Percentiles rank a stretch among this genome's conserved stretches.
These are phyloP conservation scores for Zasmidium citrigriseum DNA, from an alignment of 2,329 filamentous ascomycete species.

Conservation along the genomic window DNA sequence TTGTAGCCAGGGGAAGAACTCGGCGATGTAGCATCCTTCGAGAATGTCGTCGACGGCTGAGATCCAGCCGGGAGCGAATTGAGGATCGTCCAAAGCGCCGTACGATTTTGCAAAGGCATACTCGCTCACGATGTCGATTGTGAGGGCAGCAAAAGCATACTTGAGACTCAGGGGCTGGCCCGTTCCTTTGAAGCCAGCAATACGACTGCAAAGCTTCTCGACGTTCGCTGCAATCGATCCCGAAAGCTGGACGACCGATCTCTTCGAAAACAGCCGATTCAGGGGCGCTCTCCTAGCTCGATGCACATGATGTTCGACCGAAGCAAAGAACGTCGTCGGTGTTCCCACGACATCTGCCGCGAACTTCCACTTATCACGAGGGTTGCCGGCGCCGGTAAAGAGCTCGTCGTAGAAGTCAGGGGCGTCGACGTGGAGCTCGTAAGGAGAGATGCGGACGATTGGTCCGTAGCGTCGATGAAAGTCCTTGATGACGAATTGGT, in stretches of 20 bases:
- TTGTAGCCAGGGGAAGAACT: neutral
- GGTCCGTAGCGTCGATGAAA: slow-evolving; percentile 25
- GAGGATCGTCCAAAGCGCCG: neutral
- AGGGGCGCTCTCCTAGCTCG: neutral
- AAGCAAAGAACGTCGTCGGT: neutral
- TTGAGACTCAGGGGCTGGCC: neutral
- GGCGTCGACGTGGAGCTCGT: slow-evolving; percentile 39
- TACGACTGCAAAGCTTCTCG: slow-evolving; percentile 2
- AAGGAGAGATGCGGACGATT: slow-evolving; percentile 39
- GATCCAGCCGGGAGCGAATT: neutral
- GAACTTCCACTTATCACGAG: neutral
- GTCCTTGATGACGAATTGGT: slow-evolving; percentile 18
- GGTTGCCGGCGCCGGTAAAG: slow-evolving; percentile 18
- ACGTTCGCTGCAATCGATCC: neutral
- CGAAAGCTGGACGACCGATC: neutral
- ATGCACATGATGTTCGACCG: neutral
- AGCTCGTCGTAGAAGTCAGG: slow-evolving; percentile 37
- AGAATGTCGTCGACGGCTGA: neutral
- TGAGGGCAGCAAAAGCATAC: neutral
- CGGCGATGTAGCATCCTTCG: neutral
- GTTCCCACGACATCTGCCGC: neutral
- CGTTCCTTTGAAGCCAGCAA: neutral
- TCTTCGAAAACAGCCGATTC: neutral
- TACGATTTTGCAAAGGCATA: neutral
- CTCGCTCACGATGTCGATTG: neutral